phyloP scores from a whole-genome alignment of 345 rosid genomes.

The Eutrema yunnanense region DNA sequence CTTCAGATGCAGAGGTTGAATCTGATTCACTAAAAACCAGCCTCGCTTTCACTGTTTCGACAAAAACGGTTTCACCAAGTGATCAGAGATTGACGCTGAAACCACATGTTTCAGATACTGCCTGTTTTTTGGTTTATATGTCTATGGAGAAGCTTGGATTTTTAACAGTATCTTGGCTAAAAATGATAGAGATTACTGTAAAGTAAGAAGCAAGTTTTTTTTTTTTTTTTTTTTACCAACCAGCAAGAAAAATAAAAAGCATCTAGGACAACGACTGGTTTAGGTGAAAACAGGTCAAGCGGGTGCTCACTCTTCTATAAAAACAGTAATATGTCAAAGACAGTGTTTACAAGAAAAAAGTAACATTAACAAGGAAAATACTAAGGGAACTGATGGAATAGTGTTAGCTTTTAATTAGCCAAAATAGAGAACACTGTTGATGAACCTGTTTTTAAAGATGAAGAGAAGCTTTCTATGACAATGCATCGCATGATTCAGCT shows the following conservation, averaged over 20 bases:
- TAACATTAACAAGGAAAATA: background rate
- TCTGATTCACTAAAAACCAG: slow-evolving; percentile 23
- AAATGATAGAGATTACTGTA: background rate
- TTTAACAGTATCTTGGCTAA: background rate
- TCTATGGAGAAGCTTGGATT: background rate
- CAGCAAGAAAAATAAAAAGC: background rate
- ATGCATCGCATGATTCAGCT: slow-evolving; percentile 1
- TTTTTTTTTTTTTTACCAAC: background rate
- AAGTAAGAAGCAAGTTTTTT: background rate
- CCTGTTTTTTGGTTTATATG: background rate
- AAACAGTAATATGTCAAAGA: background rate
- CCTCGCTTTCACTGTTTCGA: slow-evolving; percentile 5
- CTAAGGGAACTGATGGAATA: background rate
- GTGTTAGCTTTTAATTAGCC: slow-evolving; percentile 2
- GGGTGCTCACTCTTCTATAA: slow-evolving; percentile 3
- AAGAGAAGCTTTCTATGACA: background rate
- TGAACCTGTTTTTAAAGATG: background rate
- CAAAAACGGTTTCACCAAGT: background rate
- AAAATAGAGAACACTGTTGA: background rate
- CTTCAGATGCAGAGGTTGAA: slow-evolving; percentile 12
- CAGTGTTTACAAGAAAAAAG: background rate
- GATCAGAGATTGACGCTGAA: background rate
- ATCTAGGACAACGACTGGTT: slow-evolving; percentile 2
- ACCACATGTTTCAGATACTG: background rate
- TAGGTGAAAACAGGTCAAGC: slow-evolving; percentile 13